These are phyloP conservation scores for Gnaphalium uliginosum DNA, from an alignment of 129 eudicot species.

Conservation along the genomic window DNA sequence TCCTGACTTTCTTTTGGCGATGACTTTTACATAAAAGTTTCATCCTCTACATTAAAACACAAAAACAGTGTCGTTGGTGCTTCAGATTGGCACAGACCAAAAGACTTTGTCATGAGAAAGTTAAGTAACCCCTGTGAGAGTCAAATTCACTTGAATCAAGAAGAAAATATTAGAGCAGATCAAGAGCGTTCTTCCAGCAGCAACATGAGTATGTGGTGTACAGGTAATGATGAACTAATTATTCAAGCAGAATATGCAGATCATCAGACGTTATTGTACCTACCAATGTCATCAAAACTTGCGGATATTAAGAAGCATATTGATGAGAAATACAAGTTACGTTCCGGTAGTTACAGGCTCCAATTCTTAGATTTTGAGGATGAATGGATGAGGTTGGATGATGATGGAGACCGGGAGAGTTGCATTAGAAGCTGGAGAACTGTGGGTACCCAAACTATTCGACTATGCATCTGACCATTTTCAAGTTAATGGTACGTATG, in stretches of 20 bases:
- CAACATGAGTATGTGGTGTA: not conserved
- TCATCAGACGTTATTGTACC: not conserved
- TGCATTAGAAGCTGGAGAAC: not conserved
- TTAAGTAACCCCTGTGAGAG: not conserved
- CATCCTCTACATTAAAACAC: not conserved
- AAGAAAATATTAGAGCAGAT: not conserved
- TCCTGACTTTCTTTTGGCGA: no score
- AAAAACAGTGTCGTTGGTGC: not conserved
- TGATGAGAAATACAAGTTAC: not conserved
- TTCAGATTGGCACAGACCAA: not conserved
- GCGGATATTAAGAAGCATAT: not conserved
- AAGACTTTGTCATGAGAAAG: not conserved
- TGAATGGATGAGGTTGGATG: not conserved
- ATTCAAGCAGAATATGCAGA: not conserved
- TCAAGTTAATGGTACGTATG: not conserved
- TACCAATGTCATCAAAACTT: slow-evolving; percentile 3
- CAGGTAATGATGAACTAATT: not conserved
- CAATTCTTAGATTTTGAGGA: slow-evolving; percentile 6
- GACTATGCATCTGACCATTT: not conserved
- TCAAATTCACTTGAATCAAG: not conserved
- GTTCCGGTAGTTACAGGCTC: not conserved
- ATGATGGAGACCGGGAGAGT: no score
- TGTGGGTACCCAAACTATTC: not conserved
- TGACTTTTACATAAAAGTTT: no score
- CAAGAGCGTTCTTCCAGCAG: not conserved